Conservation (phyloP, 192 early-diverging fungal species). For the Haplosporangium gracile region DNA sequence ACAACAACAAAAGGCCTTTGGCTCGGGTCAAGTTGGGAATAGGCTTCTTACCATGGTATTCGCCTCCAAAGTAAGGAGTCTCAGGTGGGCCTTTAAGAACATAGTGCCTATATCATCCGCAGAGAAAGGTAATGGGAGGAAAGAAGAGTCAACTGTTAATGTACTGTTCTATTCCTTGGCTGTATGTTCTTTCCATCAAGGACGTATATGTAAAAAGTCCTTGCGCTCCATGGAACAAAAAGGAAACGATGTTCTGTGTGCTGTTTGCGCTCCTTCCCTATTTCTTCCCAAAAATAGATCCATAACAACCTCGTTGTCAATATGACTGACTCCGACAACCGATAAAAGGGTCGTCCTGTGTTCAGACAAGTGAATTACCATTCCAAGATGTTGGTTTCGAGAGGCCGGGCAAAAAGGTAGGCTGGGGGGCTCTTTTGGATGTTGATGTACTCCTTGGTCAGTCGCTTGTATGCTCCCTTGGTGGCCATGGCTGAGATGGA, state of each 20-base stretch:
- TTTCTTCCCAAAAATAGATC: neutral
- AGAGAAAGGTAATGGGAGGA: no score
- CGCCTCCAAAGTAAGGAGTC: conserved; percentile 91
- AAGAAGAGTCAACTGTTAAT: neutral
- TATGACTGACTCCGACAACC: neutral
- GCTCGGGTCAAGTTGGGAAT: neutral
- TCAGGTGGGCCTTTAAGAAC: conserved; percentile 96
- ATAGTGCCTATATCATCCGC: conserved; percentile 82
- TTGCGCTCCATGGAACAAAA: conserved; percentile 2
- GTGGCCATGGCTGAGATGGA: conserved; percentile 73
- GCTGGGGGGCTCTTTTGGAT: conserved; percentile 87
- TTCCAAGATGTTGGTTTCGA: conserved; percentile 96
- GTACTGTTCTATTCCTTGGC: neutral
- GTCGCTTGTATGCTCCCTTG: conserved; percentile 80
- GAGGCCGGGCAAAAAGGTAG: conserved; percentile 91
- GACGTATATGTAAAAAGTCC: neutral
- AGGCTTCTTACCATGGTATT: conserved; percentile 86
- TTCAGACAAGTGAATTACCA: conserved; percentile 71
- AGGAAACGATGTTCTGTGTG: neutral
- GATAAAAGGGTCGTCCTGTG: neutral
- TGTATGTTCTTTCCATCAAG: neutral
- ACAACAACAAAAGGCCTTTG: neutral
- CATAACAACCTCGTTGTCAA: neutral
- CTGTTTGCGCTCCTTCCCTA: neutral
- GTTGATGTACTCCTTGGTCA: conserved; percentile 85